Evolutionary conservation across 2,329 filamentous ascomycete species (phyloP), one percentile per base, ranked within the genome.

Genomic region (Scleromitrula shiraiana): DNA sequence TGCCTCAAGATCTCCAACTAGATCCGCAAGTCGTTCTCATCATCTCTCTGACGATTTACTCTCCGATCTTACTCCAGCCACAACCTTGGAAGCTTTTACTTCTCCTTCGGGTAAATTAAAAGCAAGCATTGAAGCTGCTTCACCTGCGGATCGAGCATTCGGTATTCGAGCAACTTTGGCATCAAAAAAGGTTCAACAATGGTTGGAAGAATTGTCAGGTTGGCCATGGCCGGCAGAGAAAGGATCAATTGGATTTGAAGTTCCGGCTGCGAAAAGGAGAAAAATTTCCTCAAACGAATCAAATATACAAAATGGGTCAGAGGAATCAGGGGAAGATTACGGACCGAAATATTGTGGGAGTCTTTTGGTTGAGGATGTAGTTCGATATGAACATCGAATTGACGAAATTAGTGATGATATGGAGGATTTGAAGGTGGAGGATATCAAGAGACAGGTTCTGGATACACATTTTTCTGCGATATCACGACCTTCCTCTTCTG

Each of bases 401-500:
- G 82, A 86, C 45, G 78, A 85, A 54, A 94, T 97, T 50, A 74
- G 72, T 12, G 71, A 74, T 37, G 80, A 82, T 49, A 70, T 93
- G 69, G 78, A 85, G 48, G 74, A 77, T 32, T 70, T 93, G 43
- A 78, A 86, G 46, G 72, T 94, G 32, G 87, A 97, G 60, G 88
- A 94, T 54, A 82, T 98, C 63, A 97, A 98, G 69, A 80, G 77
- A 37, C 86, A 91, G 61, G 85, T 96, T 56, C 70, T 96, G 53
- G 82, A 84, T 65, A 86, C 86, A 59, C 86, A 95, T 69, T 82
- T 85, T 62, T 69, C 82, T 55, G 77, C 75, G 7, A 71, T 71
- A 56, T 81, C 77, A 49, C 71, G 76, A 35, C 72, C 70, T 9
- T 72, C 73, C 9, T 69, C 72, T 39, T 65, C 73, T 53, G 59